These are phyloP conservation scores for Paramyrothecium roridum DNA, from an alignment of 2,329 filamentous ascomycete species.

Conservation along the genomic window DNA sequence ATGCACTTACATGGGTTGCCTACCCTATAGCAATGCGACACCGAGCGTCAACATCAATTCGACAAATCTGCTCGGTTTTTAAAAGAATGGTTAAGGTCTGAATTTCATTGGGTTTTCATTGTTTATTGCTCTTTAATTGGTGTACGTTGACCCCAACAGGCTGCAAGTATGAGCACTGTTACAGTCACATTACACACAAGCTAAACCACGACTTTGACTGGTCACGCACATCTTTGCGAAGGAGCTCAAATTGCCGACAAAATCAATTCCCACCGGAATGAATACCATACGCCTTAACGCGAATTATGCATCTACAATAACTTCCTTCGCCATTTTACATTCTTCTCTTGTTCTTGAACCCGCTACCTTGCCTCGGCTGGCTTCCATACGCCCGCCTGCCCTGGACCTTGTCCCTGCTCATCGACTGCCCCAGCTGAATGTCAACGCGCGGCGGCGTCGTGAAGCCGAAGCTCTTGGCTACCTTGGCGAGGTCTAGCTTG, in stretches of 20 bases:
- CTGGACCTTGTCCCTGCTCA: conserved; percentile 66
- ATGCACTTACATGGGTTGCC: too few species aligned
- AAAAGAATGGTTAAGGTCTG: too few species aligned
- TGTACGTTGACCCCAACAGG: too few species aligned
- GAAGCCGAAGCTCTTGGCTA: conserved; percentile 83
- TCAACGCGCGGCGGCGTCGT: conserved; percentile 76
- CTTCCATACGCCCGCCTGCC: conserved; percentile 71
- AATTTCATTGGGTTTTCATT: too few species aligned
- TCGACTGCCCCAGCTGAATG: conserved; percentile 75
- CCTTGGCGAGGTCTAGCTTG: conserved; percentile 78
- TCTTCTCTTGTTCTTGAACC: not conserved
- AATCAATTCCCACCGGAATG: not conserved
- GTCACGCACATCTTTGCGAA: too few species aligned
- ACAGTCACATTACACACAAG: too few species aligned
- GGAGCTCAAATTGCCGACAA: not conserved
- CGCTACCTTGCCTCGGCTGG: conserved; percentile 61
- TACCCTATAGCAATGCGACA: too few species aligned
- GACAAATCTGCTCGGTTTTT: too few species aligned
- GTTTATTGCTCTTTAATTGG: too few species aligned
- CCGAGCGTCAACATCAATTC: too few species aligned
- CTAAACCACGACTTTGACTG: too few species aligned
- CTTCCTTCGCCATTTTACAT: not conserved
- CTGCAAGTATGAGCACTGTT: too few species aligned
- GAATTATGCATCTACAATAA: not conserved
- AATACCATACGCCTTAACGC: not conserved